Percentiles rank a stretch among this genome's conserved stretches.
phyloP scores from a whole-genome alignment of 2,329 filamentous ascomycete species.

The Colletotrichum sp. region DNA sequence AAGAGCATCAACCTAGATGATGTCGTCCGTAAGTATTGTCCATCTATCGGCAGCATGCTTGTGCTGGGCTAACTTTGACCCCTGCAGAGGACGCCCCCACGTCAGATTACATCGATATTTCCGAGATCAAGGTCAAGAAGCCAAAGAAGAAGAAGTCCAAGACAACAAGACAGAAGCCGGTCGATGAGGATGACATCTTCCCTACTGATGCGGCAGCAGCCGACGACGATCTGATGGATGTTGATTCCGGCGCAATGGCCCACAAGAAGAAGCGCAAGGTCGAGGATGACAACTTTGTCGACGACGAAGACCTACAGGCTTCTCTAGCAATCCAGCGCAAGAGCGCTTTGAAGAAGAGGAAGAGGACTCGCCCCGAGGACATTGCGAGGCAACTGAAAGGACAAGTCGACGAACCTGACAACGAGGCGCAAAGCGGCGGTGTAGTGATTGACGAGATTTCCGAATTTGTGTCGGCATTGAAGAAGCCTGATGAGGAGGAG shows the following conservation, averaged over 20 bases:
- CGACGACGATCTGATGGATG: slow-evolving; percentile 69
- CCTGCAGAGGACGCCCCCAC: slow-evolving; percentile 65
- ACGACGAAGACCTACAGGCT: slow-evolving; percentile 92
- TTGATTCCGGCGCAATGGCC: slow-evolving; percentile 63
- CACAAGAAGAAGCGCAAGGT: slow-evolving; percentile 66
- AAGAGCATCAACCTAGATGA: slow-evolving; percentile 84
- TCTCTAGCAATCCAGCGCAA: slow-evolving; percentile 83
- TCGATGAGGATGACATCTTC: slow-evolving; percentile 67
- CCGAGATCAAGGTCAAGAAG: slow-evolving; percentile 92
- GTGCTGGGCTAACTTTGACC: slow-evolving; percentile 30
- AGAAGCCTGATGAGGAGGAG: slow-evolving; percentile 65
- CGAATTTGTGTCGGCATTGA: slow-evolving; percentile 88
- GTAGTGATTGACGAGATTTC: slow-evolving; percentile 95
- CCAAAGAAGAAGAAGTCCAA: slow-evolving; percentile 93
- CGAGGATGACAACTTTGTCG: slow-evolving; percentile 74
- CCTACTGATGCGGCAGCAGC: slow-evolving; percentile 39
- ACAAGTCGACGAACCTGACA: slow-evolving; percentile 58
- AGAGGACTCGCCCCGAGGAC: slow-evolving; percentile 85
- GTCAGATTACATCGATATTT: slow-evolving; percentile 88
- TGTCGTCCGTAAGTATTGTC: slow-evolving; percentile 62
- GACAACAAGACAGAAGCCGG: slow-evolving; percentile 70
- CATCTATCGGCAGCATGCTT: background rate
- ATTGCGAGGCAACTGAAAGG: slow-evolving; percentile 80
- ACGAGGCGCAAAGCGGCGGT: slow-evolving; percentile 57
- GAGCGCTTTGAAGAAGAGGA: slow-evolving; percentile 88